Base-by-base conservation (phyloP, 2,329 filamentous ascomycete genomes). In the Pseudogymnoascus sp. region DNA sequence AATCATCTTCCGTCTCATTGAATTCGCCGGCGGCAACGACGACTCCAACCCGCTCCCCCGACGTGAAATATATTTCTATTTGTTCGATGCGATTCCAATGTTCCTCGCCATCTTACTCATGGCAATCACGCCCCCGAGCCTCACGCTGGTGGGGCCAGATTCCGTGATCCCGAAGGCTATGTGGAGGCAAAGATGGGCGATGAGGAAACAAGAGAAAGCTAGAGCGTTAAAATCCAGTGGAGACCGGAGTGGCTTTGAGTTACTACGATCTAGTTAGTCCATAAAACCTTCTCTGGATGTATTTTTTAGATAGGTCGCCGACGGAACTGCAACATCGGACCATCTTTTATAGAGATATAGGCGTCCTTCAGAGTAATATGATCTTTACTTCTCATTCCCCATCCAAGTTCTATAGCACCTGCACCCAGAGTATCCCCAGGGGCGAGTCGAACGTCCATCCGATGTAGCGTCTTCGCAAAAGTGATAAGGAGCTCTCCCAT, bases 1-100 rank as follows among this genome's bases (percentile, higher is more conserved):
- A 18, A 86, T 88, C 69, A 78, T 85, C 64, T 88, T 81, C 73
- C 83, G 84, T 25, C 76, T 88, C 1, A 71, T 76, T 59, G 83
- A 88, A 70, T 87, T 83, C 67, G 76, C 76, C 0, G 73, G 74
- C 11, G 82, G 81, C 3, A 68, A 78, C 25, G 71, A 72, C 41
- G 65, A 67, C 2, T 66, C 72, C 16, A 83, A 80, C 28, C 81
- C 79, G 65, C 72, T 75, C 0, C 71, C 82, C 8, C 75, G 72
- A 35, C 74, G 82, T 64, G 81, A 85, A 66, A 75, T 69, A 9
- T 87, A 83, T 69, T 75, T 79, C 25, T 82, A 81, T 59, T 69
- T 71, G 2, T 78, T 76, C 63, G 83, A 87, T 66, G 81, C 81
- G 1, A 71, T 81, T 1, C 83, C 84, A 0, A 85, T 86, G 79